Conservation (phyloP, 2,329 filamentous ascomycete genomes). For the Beauveria scarabaeidicola region DNA sequence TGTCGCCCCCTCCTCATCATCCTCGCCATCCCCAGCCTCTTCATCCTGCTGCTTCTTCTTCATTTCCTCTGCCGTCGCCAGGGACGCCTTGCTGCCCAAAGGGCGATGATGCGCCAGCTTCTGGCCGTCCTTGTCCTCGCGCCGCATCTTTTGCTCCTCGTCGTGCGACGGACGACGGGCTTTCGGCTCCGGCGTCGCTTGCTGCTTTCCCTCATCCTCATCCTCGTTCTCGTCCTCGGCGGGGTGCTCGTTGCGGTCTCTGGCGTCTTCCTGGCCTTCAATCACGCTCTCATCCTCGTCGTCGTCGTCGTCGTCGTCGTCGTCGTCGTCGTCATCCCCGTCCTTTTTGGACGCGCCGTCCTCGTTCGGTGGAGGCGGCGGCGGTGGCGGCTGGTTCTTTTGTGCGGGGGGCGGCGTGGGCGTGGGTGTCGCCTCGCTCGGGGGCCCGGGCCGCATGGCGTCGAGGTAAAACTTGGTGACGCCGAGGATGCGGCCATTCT, state of each 20-base stretch:
- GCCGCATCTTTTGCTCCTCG: conserved; percentile 48
- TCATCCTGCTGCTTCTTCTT: conserved; percentile 23
- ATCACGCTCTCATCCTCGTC: conserved; percentile 15
- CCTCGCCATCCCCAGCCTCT: conserved; percentile 17
- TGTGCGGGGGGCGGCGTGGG: conserved; percentile 22
- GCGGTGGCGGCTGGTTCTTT: conserved; percentile 25
- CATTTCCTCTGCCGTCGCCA: conserved; percentile 18
- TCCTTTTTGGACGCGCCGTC: conserved; percentile 9
- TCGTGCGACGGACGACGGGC: conserved; percentile 19
- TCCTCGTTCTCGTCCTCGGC: conserved; percentile 20
- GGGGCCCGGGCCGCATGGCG: conserved; percentile 48
- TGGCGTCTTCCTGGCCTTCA: conserved; percentile 15
- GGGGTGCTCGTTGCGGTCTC: conserved; percentile 17
- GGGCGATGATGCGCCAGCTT: conserved; percentile 41
- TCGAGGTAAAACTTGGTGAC: conserved; percentile 96
- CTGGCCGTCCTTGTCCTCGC: conserved; percentile 47
- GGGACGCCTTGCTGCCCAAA: conserved; percentile 15
- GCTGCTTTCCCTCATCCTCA: conserved; percentile 13
- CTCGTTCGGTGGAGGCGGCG: conserved; percentile 11
- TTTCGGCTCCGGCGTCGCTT: conserved; percentile 32
- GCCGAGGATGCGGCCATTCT: conserved; percentile 83
- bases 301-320: conserved; percentile 15
- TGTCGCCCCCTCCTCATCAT: conserved; percentile 23
- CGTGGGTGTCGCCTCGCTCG: conserved; percentile 24
- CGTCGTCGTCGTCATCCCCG: conserved; percentile 15